These are phyloP conservation scores for Rusavskia elegans DNA, from an alignment of 495 filamentous ascomycete species.

Conservation along the genomic window DNA sequence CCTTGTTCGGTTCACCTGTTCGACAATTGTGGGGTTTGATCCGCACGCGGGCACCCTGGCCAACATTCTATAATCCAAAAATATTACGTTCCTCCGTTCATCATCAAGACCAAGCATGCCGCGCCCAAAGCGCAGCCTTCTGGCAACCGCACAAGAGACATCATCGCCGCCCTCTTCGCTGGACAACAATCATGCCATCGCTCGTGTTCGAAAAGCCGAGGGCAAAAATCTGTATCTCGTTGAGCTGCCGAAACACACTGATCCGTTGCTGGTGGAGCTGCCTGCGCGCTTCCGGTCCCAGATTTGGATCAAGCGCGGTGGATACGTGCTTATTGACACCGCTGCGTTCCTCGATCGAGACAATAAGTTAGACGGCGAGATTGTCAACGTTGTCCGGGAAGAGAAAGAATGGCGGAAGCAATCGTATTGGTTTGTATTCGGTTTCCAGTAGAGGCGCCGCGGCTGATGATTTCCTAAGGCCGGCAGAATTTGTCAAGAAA, in stretches of 20 bases:
- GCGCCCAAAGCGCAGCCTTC: conserved; percentile 56
- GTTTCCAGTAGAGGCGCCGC: neutral
- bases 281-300: conserved; percentile 69
- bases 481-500: conserved; percentile 59
- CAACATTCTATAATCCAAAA: too few relatives aligned
- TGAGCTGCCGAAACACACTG: conserved; percentile 36
- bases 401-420: conserved; percentile 86
- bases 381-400: conserved; percentile 81
- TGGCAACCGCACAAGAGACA: conserved; percentile 59
- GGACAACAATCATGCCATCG: conserved; percentile 47
- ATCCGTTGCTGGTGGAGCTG: conserved; percentile 58
- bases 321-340: conserved; percentile 72
- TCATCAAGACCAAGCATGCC: conserved; percentile 34
- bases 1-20: too few relatives aligned
- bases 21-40: too few relatives aligned
- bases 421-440: conserved; percentile 58
- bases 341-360: conserved; percentile 46
- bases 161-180: conserved; percentile 56
- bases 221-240: conserved; percentile 80
- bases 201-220: conserved; percentile 59
- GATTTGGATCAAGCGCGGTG: conserved; percentile 77
- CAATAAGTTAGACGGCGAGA: conserved; percentile 74
- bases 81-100: too few relatives aligned
- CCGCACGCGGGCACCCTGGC: too few relatives aligned
- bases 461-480: conserved; percentile 37